Evolutionary conservation across 768 basidiomycete species (phyloP).

Genomic region (Lactarius tabidus): DNA sequence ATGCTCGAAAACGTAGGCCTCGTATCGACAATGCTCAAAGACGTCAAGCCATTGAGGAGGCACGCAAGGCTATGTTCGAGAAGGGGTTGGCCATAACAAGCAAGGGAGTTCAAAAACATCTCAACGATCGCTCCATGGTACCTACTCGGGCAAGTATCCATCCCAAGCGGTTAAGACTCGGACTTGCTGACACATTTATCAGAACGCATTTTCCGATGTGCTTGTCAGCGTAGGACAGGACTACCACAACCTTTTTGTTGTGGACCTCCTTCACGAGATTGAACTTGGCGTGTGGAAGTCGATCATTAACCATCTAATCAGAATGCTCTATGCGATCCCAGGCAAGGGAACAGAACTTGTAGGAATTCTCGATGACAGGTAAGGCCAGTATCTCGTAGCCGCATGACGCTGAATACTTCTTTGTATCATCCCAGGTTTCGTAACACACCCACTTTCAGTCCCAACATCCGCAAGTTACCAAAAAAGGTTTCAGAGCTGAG

Average conservation of each 20-base stretch:
- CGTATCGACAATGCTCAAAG: too few species aligned
- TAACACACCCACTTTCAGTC: too few species aligned
- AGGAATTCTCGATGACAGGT: not conserved
- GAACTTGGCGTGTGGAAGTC: conserved; percentile 40
- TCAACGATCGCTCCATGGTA: not conserved
- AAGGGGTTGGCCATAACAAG: rapidly evolving
- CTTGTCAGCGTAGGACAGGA: not conserved
- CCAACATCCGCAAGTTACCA: not conserved
- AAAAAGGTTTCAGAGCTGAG: not conserved
- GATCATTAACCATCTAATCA: conserved; percentile 37
- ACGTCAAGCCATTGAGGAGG: not conserved
- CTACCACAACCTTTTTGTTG: conserved; percentile 29
- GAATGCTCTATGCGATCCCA: conserved; percentile 27
- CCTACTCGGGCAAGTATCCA: not conserved
- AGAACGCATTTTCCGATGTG: not conserved
- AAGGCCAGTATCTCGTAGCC: too few species aligned
- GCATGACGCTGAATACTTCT: too few species aligned
- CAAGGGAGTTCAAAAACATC: not conserved
- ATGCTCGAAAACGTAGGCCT: too few species aligned
- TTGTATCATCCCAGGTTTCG: too few species aligned
- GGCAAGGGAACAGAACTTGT: too few species aligned
- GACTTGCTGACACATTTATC: not conserved
- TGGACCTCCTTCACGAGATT: conserved; percentile 41
- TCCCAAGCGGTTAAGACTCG: too few species aligned
- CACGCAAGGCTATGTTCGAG: not conserved